phyloP scores from a whole-genome alignment of 495 filamentous ascomycete species.

The Aspergillus coremiiformis region DNA sequence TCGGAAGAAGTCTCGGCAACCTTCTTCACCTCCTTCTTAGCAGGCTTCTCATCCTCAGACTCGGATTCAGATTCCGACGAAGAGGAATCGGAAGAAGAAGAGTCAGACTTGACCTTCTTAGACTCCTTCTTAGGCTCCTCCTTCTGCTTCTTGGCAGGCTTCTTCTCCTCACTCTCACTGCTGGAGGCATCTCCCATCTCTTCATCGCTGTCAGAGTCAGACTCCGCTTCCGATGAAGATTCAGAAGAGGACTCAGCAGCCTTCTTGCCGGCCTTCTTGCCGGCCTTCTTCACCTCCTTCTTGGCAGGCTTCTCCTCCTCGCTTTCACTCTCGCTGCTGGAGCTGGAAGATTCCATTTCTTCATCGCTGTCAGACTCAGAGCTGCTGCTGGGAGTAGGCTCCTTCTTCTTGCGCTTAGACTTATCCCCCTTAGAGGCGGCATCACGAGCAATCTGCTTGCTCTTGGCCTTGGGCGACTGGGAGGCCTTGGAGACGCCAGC shows the following conservation, averaged over 20 bases:
- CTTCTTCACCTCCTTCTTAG: slow-evolving; percentile 18
- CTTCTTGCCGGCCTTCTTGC: neutral
- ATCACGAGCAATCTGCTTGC: slow-evolving; percentile 43
- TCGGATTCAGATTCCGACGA: slow-evolving; percentile 18
- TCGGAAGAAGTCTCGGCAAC: slow-evolving; percentile 5
- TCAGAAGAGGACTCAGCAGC: slow-evolving; percentile 27
- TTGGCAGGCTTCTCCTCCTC: slow-evolving; percentile 29
- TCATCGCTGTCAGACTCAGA: slow-evolving; percentile 40
- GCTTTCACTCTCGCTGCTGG: slow-evolving; percentile 26
- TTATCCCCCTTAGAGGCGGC: slow-evolving; percentile 38
- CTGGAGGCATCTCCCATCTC: slow-evolving; percentile 21
- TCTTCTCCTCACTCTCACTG: slow-evolving; percentile 24
- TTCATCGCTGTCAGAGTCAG: slow-evolving; percentile 28
- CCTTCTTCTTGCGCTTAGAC: slow-evolving; percentile 41
- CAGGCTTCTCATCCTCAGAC: slow-evolving; percentile 28
- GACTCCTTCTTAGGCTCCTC: slow-evolving; percentile 19
- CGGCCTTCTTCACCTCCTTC: slow-evolving; percentile 24
- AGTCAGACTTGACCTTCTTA: slow-evolving; percentile 18
- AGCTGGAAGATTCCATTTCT: slow-evolving; percentile 32
- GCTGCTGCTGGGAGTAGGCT: slow-evolving; percentile 39
- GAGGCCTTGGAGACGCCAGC: slow-evolving; percentile 44
- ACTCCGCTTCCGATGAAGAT: slow-evolving; percentile 32
- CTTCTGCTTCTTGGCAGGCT: slow-evolving; percentile 12
- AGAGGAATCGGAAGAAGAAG: slow-evolving; percentile 22
- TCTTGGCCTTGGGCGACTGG: slow-evolving; percentile 43